A percentile compares a stretch with the other conserved stretches of the same genome.
phyloP scores from a whole-genome alignment of 257 asterid genomes.

The Gentiana dahurica region DNA sequence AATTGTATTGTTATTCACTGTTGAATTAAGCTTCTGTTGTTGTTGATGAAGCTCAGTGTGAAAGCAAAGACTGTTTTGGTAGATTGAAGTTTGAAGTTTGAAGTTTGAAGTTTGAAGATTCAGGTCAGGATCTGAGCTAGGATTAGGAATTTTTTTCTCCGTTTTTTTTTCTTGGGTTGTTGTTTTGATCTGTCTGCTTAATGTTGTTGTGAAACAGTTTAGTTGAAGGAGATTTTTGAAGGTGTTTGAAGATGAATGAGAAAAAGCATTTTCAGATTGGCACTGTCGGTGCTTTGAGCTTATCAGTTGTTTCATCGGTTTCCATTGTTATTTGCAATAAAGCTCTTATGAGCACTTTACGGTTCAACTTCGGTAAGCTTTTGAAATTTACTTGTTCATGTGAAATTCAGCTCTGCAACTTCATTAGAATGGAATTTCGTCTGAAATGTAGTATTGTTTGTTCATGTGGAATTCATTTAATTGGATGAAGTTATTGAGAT shows the following conservation, averaged over 20 bases:
- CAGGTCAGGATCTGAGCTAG: too few relatives aligned
- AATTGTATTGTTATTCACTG: too few relatives aligned
- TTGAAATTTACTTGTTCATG: background rate
- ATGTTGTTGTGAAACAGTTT: too few relatives aligned
- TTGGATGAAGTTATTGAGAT: background rate
- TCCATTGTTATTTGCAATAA: conserved; percentile 79
- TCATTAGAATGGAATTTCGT: background rate
- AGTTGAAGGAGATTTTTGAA: background rate
- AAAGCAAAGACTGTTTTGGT: too few relatives aligned
- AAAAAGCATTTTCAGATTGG: conserved; percentile 57
- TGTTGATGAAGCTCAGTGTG: too few relatives aligned
- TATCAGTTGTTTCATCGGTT: conserved; percentile 78
- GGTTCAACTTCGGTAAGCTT: conserved; percentile 73
- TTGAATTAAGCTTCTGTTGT: too few relatives aligned
- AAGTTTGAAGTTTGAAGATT: too few relatives aligned
- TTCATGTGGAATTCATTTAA: conserved; percentile 1
- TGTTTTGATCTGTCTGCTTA: too few relatives aligned
- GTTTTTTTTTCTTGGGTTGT: too few relatives aligned
- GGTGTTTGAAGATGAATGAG: conserved; percentile 43
- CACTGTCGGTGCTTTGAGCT: conserved; percentile 64
- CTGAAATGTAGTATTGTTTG: background rate
- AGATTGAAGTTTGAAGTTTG: too few relatives aligned
- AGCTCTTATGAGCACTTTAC: conserved; percentile 72
- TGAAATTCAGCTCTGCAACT: too few relatives aligned
- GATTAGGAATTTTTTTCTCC: too few relatives aligned